Conservation (phyloP, 805 yeast genomes). For the Lachancea quebecensis region DNA sequence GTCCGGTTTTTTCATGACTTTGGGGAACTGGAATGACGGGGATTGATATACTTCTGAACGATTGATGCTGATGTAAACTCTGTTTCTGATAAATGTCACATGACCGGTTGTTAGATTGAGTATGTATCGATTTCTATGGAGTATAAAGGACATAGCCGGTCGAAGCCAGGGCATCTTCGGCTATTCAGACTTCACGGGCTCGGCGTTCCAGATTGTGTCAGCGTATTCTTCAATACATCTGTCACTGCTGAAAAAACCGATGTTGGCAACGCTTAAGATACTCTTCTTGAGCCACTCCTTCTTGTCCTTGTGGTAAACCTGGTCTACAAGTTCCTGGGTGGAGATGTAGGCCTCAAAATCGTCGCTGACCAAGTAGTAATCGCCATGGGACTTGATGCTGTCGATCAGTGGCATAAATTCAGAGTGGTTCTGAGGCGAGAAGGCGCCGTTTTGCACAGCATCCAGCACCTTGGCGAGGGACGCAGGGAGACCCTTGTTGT, state of each 20-base stretch:
- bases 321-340: constrained; percentile 72
- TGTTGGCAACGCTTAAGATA: constrained; percentile 76
- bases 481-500: constrained; percentile 48
- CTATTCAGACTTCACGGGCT: constrained; percentile 42
- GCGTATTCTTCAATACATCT: constrained; percentile 90
- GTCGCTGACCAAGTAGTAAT: constrained; percentile 78
- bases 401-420: constrained; percentile 66
- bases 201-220: constrained; percentile 87
- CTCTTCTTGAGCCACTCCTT: constrained; percentile 72
- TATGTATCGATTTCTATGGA: too few relatives aligned
- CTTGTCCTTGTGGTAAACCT: constrained; percentile 54
- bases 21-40: too few relatives aligned
- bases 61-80: too few relatives aligned
- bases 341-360: constrained; percentile 84
- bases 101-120: too few relatives aligned
- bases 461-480: constrained; percentile 55
- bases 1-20: too few relatives aligned
- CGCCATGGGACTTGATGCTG: constrained; percentile 66
- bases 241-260: constrained; percentile 90
- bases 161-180: too few relatives aligned
- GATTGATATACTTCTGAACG: too few relatives aligned
- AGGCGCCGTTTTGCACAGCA: constrained; percentile 59
- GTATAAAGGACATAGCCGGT: too few relatives aligned
- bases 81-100: too few relatives aligned
- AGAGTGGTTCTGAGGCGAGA: constrained; percentile 54